Base-by-base conservation (phyloP, 139 green algal species). In the Chlamydomonas schloesseri region DNA sequence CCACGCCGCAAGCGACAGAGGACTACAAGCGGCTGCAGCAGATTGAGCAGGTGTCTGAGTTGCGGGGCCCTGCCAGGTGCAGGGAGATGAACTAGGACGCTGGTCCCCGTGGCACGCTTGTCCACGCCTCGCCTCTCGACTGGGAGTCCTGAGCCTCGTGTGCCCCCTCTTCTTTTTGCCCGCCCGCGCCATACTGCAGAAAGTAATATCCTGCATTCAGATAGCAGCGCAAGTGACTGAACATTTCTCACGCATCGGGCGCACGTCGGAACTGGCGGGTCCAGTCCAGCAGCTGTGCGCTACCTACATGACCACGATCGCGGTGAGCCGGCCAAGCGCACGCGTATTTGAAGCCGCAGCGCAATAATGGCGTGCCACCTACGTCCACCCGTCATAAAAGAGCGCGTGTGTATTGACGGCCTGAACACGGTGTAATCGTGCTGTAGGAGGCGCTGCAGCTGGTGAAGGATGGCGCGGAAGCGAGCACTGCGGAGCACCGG, bases 21-120 rank as follows among this genome's bases (percentile, higher is more conserved):
- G 79, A 85, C 31, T 85, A 85, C 67, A 76, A 77, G 67, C 67
- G 79, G 9, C 47, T 85, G 14, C 79, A 85, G n/a, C 20, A 57
- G 1, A 76, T 85, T 34, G 79, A 85, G 47, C 65, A 85, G 69
- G 79, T 85, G 36, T n/a, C n/a, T n/a, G n/a, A n/a, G n/a, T n/a
- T n/a, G n/a, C n/a, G n/a, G n/a, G n/a, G n/a, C n/a, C n/a, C n/a
- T n/a, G n/a, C n/a, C 20, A 42, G 24, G 1, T 11, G 17, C n/a
- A 37, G n/a, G 29, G 64, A 8, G n/a, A 36, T 10, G 64, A 18
- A 68, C 24, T 20, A n/a, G n/a, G n/a, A n/a, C n/a, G n/a, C n/a
- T n/a, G n/a, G n/a, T n/a, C n/a, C n/a, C n/a, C n/a, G n/a, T n/a
- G n/a, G n/a, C n/a, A n/a, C n/a, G n/a, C n/a, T n/a, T n/a, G n/a